Conservation (phyloP, 1,284 basidiomycete genomes). For the Boletellus sp. region DNA sequence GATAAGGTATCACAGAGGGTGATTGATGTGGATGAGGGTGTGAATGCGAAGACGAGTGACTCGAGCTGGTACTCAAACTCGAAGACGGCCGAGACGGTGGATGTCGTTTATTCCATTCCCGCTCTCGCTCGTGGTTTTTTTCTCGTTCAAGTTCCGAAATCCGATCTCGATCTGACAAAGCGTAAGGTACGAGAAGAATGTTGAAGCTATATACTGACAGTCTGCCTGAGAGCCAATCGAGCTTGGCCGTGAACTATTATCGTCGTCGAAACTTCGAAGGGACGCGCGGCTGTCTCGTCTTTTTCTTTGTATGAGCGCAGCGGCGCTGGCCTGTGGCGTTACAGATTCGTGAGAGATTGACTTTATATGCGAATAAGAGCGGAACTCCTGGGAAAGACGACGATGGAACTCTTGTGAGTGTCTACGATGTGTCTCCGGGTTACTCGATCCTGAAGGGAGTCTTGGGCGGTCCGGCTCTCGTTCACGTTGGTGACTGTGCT, state of each 20-base stretch:
- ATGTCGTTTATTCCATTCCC: slow-evolving; percentile 54
- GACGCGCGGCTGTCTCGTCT: slow-evolving; percentile 38
- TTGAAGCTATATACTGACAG: slow-evolving; percentile 34
- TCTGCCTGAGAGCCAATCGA: slow-evolving; percentile 46
- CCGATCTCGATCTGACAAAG: slow-evolving; percentile 41
- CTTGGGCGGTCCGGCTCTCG: slow-evolving; percentile 37
- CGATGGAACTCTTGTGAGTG: slow-evolving; percentile 24
- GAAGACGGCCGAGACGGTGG: slow-evolving; percentile 29
- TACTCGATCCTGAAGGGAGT: slow-evolving; percentile 18
- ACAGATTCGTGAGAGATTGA: slow-evolving; percentile 21
- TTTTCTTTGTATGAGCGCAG: slow-evolving; percentile 18
- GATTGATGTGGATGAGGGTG: slow-evolving; percentile 34
- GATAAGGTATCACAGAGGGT: slow-evolving; percentile 33
- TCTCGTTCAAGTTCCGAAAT: slow-evolving; percentile 42
- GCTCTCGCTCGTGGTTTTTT: slow-evolving; percentile 44
- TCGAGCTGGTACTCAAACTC: slow-evolving; percentile 33
- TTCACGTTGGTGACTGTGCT: slow-evolving; percentile 33
- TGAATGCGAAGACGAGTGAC: slow-evolving; percentile 32
- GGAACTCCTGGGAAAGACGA: slow-evolving; percentile 30
- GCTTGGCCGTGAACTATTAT: slow-evolving; percentile 39
- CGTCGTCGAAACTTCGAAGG: slow-evolving; percentile 36
- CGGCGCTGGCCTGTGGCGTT: slow-evolving; percentile 22
- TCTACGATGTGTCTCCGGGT: slow-evolving; percentile 31
- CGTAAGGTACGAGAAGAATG: background rate
- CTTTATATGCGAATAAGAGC: slow-evolving; percentile 24